Evolutionary conservation across 805 yeast genomes (phyloP).

Genomic region (Metschnikowia chrysomelidarum): DNA sequence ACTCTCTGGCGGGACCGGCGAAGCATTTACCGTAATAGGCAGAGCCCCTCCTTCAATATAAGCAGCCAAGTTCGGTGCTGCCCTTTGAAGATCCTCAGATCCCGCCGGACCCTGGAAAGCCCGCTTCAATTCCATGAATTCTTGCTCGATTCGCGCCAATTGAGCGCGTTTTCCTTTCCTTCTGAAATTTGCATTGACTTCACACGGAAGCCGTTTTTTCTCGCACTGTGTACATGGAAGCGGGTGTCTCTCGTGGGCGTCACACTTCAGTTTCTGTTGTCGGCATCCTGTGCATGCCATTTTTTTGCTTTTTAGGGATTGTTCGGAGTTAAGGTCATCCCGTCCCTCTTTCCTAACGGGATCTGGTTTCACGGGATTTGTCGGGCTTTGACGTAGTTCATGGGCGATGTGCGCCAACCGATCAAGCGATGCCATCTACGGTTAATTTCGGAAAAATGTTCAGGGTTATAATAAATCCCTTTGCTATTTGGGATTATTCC

Average conservation of each 20-base stretch:
- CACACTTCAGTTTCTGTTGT: constrained; percentile 91
- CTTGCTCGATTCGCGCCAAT: constrained; percentile 79
- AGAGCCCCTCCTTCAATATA: too few species aligned
- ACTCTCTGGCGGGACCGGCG: too few species aligned
- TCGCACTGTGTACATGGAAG: constrained; percentile 79
- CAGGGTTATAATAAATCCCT: too few species aligned
- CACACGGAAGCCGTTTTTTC: constrained; percentile 67
- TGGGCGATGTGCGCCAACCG: constrained; percentile 44
- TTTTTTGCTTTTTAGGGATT: constrained; percentile 9
- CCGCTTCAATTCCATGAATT: constrained; percentile 65
- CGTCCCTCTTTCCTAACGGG: too few species aligned
- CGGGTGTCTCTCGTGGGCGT: constrained; percentile 75
- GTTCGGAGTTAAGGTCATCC: neutral
- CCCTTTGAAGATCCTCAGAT: constrained; percentile 9
- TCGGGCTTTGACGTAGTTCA: constrained; percentile 26
- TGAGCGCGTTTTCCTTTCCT: constrained; percentile 87
- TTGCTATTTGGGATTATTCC: too few species aligned
- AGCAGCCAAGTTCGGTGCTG: constrained; percentile 8
- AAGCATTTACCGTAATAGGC: too few species aligned
- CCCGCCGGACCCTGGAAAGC: constrained; percentile 41
- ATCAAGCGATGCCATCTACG: constrained; percentile 34
- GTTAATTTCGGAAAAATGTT: too few species aligned
- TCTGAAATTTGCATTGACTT: constrained; percentile 76
- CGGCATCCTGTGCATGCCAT: constrained; percentile 95
- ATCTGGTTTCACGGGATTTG: constrained; percentile 1